These are phyloP conservation scores for Globisporangium apiculatum DNA, from an alignment of 352 stramenopile genomes.

Conservation along the genomic window DNA sequence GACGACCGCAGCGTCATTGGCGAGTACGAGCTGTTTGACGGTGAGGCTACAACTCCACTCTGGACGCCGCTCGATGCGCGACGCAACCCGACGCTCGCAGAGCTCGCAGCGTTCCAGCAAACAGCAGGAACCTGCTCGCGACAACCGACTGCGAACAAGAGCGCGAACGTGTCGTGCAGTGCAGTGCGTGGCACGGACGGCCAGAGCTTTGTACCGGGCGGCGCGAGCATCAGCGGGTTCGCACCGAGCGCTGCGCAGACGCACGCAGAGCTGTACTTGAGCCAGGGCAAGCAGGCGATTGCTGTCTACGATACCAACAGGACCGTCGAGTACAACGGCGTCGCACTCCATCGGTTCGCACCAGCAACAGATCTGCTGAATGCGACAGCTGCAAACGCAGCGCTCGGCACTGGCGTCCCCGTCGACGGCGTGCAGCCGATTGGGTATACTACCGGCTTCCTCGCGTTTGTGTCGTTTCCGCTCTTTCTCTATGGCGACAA, in stretches of 20 bases:
- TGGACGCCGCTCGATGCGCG: constrained; percentile 11
- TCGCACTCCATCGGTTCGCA: constrained; percentile 16
- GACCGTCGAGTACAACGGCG: constrained; percentile 2
- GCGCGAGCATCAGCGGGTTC: constrained; percentile 14
- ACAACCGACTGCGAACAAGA: constrained; percentile 2
- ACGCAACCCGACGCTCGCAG: constrained; percentile 15
- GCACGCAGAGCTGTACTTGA: constrained; percentile 6
- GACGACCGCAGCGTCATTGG: constrained; percentile 50
- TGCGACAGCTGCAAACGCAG: constrained; percentile 20
- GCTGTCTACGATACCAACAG: constrained; percentile 3
- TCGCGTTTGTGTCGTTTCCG: constrained; percentile 65
- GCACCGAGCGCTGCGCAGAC: neutral
- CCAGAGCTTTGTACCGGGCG: constrained; percentile 2
- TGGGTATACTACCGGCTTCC: constrained; percentile 58
- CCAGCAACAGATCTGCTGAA: constrained; percentile 27
- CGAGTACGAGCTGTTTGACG: constrained; percentile 63
- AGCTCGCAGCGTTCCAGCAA: constrained; percentile 13
- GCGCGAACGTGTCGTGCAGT: constrained; percentile 13
- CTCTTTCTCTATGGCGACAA: constrained; percentile 58
- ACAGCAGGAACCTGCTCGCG: constrained; percentile 12
- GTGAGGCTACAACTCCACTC: constrained; percentile 27
- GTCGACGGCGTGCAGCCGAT: constrained; percentile 62
- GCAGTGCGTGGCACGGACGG: constrained; percentile 12
- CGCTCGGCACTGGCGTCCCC: constrained; percentile 35
- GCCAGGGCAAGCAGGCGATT: constrained; percentile 15